Evolutionary conservation across 2,329 filamentous ascomycete genomes (phyloP), one percentile per base, ranked within the genome.

Genomic region (Neonectria hederae): DNA sequence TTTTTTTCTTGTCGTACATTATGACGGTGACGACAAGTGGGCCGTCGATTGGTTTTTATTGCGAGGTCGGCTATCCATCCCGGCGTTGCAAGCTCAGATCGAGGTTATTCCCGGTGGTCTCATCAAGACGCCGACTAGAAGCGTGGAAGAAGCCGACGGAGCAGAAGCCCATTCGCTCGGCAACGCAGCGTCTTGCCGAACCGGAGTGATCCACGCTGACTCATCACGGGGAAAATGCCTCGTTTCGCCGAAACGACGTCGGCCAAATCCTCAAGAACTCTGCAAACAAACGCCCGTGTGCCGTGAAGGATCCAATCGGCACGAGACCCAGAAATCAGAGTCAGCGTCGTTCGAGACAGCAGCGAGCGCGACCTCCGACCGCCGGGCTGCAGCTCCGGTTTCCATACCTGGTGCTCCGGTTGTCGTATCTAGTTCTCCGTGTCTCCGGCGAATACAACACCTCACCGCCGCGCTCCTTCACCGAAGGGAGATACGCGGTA

Each of bases 181-280:
- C 45, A n/a, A 42, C 2, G 14, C 17, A 8, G 3, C 19, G 9
- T 42, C 26, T 43, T 9, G 54, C 65, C 62, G 62, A 19, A 35
- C n/a, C 46, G 40, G 28, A 5, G 13, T 11, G n/a, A 13, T 49
- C 32, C 10, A 1, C 1, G 68, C 63, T 72, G 67, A 72, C 59
- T 72, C 67, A 72, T 63, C 65, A 55, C 70, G 66, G 70, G 35
- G 6, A 65, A 19, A 19, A 32, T 38, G 38, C 28, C 51, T 7
- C 8, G n/a, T 21, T 49, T 56, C 9, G 52, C 62, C 62, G 62
- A 64, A 38, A 26, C n/a, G 22, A 22, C 24, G 21, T 52, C 51
- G 56, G 56, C 62, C 49, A 59, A 59, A 64, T 46, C 51, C 19
- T 63, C 70, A 58, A 67, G 64, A 69, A 65, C 63, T 30, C 52